Evolutionary conservation across 2,329 filamentous ascomycete genomes (phyloP).

Genomic region (Aureobasidium sp.): DNA sequence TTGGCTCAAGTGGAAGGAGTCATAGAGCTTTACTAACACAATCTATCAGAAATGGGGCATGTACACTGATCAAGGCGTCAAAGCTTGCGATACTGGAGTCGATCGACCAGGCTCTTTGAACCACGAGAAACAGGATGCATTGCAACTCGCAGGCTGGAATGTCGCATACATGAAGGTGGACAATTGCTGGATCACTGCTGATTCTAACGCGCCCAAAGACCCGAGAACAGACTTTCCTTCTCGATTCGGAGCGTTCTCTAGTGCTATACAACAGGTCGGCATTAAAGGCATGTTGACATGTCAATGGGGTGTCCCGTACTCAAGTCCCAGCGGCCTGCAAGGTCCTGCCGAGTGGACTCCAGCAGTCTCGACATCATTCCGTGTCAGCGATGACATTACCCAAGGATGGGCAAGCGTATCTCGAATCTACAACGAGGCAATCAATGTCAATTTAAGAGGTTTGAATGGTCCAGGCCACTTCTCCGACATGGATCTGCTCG

Average conservation of each 20-base stretch:
- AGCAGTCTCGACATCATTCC: conserved; percentile 25
- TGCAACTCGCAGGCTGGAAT: conserved; percentile 25
- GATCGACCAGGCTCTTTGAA: conserved; percentile 20
- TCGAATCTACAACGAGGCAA: conserved; percentile 26
- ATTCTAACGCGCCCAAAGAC: conserved; percentile 25
- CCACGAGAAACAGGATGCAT: conserved; percentile 24
- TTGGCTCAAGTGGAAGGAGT: not conserved
- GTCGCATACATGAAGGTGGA: conserved; percentile 27
- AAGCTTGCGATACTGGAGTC: conserved; percentile 22
- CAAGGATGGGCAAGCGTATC: conserved; percentile 26
- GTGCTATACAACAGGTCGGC: conserved; percentile 24
- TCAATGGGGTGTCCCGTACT: conserved; percentile 27
- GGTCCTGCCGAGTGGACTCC: conserved; percentile 28
- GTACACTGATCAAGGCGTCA: conserved; percentile 39
- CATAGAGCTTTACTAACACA: not conserved
- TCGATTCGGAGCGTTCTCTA: conserved; percentile 23
- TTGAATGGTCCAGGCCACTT: conserved; percentile 25
- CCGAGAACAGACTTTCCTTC: conserved; percentile 25
- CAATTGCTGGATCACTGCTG: conserved; percentile 26
- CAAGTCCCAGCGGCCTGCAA: conserved; percentile 22
- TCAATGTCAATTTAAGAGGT: conserved; percentile 24
- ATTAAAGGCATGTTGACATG: conserved; percentile 27
- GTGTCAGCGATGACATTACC: conserved; percentile 27
- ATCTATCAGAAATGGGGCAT: conserved; percentile 44
- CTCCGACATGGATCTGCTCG: conserved; percentile 25